These are phyloP conservation scores for Spinacia oleracea DNA, from an alignment of 179 eudicot genomes.

Conservation along the genomic window DNA sequence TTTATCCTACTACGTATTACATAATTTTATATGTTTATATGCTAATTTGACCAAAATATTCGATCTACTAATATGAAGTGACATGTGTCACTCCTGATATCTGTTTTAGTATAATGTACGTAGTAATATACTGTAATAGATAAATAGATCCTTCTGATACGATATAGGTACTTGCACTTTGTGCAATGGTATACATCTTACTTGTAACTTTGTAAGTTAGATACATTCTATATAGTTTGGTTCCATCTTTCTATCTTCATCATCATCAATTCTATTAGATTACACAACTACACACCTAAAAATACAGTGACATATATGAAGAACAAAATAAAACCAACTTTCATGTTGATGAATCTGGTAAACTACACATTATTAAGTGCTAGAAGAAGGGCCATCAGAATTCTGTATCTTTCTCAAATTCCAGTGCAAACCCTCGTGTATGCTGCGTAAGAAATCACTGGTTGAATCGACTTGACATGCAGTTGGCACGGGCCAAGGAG, in stretches of 20 bases:
- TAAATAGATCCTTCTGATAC: too few species aligned
- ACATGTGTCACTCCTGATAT: too few species aligned
- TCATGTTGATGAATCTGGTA: slow-evolving; percentile 1
- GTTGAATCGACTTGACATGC: slow-evolving; percentile 87
- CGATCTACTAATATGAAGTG: too few species aligned
- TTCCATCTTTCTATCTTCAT: slow-evolving; percentile 25
- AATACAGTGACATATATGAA: slow-evolving; percentile 16
- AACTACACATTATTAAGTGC: slow-evolving; percentile 9
- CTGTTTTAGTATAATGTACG: too few species aligned
- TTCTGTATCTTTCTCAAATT: slow-evolving; percentile 88
- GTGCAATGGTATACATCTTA: slow-evolving; percentile 25
- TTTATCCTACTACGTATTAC: too few species aligned
- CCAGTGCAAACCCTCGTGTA: slow-evolving; percentile 97
- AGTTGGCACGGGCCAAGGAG: slow-evolving; percentile 96
- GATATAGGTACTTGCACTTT: slow-evolving; percentile 18
- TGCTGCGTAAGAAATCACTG: slow-evolving; percentile 82
- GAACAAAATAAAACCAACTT: neutral
- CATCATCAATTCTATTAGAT: slow-evolving; percentile 16
- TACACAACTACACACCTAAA: slow-evolving; percentile 11
- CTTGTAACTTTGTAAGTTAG: neutral
- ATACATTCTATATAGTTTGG: slow-evolving; percentile 10
- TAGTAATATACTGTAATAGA: too few species aligned
- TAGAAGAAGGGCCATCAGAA: slow-evolving; percentile 60
- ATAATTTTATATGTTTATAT: too few species aligned
- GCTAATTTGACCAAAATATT: too few species aligned